Evolutionary conservation across 495 filamentous ascomycete species (phyloP).

Genomic region (Pyronema domesticum): DNA sequence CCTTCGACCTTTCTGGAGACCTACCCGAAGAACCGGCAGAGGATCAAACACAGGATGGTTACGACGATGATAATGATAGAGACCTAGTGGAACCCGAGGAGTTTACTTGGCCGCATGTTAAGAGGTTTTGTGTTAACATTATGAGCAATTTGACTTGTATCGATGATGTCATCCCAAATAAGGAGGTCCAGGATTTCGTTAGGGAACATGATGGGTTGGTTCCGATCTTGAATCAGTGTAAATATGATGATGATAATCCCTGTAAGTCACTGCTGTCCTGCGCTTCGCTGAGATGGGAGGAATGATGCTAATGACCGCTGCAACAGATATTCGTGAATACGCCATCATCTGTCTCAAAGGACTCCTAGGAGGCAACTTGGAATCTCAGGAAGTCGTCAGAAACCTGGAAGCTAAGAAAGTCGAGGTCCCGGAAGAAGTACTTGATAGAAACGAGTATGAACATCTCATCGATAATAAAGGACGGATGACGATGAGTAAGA

Average conservation of each 20-base stretch:
- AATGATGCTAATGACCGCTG: not conserved
- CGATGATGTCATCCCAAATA: constrained; percentile 12
- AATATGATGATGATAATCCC: constrained; percentile 25
- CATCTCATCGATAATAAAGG: constrained; percentile 37
- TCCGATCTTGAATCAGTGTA: constrained; percentile 22
- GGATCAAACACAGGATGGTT: constrained; percentile 12
- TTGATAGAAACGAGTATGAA: constrained; percentile 37
- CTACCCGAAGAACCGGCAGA: constrained; percentile 8
- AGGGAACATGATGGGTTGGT: constrained; percentile 19
- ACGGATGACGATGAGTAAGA: constrained; percentile 20
- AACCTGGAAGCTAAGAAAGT: constrained; percentile 37
- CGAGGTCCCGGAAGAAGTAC: constrained; percentile 31
- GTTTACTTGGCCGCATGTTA: constrained; percentile 25
- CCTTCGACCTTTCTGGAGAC: constrained; percentile 15
- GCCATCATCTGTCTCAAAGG: constrained; percentile 61
- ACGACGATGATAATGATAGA: constrained; percentile 20
- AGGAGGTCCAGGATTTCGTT: constrained; percentile 20
- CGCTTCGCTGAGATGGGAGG: not conserved
- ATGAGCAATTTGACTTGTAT: constrained; percentile 10
- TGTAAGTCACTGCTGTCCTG: constrained; percentile 9
- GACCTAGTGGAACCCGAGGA: constrained; percentile 22
- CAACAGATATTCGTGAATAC: constrained; percentile 48
- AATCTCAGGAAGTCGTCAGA: constrained; percentile 45
- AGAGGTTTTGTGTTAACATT: constrained; percentile 20
- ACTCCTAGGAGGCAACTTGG: constrained; percentile 46